Percentiles rank a stretch among this genome's conserved stretches.
These are phyloP conservation scores for Earliella scabrosa DNA, from an alignment of 1,284 basidiomycete species.

Conservation along the genomic window DNA sequence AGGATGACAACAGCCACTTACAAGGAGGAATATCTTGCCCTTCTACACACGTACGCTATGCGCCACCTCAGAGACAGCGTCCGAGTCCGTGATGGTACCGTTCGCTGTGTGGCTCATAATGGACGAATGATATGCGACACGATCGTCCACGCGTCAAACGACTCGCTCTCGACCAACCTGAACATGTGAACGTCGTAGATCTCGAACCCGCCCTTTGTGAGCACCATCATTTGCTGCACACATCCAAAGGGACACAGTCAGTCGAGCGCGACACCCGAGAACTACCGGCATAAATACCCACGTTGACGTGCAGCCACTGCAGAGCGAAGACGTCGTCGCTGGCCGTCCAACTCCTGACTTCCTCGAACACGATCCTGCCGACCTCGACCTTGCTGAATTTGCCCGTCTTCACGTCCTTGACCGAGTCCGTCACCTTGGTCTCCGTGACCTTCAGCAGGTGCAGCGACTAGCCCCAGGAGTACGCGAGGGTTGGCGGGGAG, in stretches of 20 bases:
- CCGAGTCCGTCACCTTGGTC: slow-evolving; percentile 53
- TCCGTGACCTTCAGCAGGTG: slow-evolving; percentile 72
- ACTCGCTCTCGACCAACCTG: slow-evolving; percentile 59
- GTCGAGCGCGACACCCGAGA: neutral
- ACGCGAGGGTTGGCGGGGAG: slow-evolving; percentile 69
- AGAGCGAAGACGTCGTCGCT: slow-evolving; percentile 64
- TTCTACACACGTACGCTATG: slow-evolving; percentile 86
- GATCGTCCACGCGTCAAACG: slow-evolving; percentile 59
- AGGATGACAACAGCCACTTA: slow-evolving; percentile 45
- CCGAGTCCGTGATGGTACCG: slow-evolving; percentile 50
- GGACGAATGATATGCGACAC: no score
- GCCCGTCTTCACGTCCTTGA: slow-evolving; percentile 60
- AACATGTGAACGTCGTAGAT: slow-evolving; percentile 70
- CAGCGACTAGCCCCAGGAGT: slow-evolving; percentile 79
- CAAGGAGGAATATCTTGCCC: slow-evolving; percentile 90
- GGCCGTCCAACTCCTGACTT: slow-evolving; percentile 57
- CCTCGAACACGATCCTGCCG: slow-evolving; percentile 65
- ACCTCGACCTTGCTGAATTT: slow-evolving; percentile 62
- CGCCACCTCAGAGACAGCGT: slow-evolving; percentile 58
- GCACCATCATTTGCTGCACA: slow-evolving; percentile 68
- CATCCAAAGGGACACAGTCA: slow-evolving; percentile 17
- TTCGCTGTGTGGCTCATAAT: slow-evolving; percentile 51
- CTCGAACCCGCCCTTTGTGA: slow-evolving; percentile 63
- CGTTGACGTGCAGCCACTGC: slow-evolving; percentile 79
- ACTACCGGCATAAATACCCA: slow-evolving; percentile 48